Evolutionary conservation across 495 filamentous ascomycete species (phyloP).

Genomic region (Penicillium coprophilum): DNA sequence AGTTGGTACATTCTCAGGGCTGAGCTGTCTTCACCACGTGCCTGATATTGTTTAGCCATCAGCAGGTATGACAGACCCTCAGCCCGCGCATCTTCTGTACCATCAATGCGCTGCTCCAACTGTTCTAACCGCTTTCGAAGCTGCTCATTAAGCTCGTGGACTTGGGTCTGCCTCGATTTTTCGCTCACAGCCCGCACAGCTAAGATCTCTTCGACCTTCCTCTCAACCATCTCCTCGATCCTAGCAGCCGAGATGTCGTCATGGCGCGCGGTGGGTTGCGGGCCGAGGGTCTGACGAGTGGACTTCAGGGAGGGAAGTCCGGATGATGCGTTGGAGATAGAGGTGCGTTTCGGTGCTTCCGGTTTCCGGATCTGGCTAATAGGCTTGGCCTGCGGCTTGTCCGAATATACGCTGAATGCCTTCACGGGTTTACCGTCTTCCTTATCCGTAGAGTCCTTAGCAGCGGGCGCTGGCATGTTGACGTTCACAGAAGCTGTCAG

Average conservation of each 20-base stretch:
- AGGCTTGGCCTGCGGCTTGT: conserved; percentile 54
- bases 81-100: conserved; percentile 67
- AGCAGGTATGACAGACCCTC: conserved; percentile 82
- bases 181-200: conserved; percentile 62
- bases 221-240: conserved; percentile 88
- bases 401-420: conserved; percentile 79
- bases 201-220: conserved; percentile 84
- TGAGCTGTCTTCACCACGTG: conserved; percentile 71
- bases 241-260: conserved; percentile 66
- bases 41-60: conserved; percentile 89
- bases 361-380: conserved; percentile 41
- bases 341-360: conserved; percentile 39
- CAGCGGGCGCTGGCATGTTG: conserved; percentile 51
- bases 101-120: conserved; percentile 81
- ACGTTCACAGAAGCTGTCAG: conserved; percentile 61
- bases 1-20: conserved; percentile 85
- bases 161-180: conserved; percentile 48
- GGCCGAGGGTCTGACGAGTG: conserved; percentile 30
- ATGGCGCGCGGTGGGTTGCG: conserved; percentile 27
- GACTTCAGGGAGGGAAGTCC: conserved; percentile 31
- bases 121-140: conserved; percentile 78
- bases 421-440: conserved; percentile 70
- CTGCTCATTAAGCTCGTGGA: conserved; percentile 65
- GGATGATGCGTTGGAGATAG: conserved; percentile 39
- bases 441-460: conserved; percentile 50